These are phyloP conservation scores for Euphorbia lathyris DNA, from an alignment of 345 rosid genomes.

Conservation along the genomic window DNA sequence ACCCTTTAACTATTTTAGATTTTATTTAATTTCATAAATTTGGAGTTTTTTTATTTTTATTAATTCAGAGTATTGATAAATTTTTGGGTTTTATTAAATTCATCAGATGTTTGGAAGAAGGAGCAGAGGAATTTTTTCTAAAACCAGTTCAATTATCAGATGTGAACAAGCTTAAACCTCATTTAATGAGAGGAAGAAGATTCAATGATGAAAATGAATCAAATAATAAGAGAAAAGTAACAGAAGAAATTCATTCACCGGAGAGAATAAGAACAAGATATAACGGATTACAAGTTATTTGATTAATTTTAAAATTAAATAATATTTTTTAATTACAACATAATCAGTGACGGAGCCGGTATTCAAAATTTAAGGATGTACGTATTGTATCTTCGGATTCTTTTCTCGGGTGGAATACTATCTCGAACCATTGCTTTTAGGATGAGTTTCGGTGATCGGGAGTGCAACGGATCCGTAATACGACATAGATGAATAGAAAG, in stretches of 20 bases:
- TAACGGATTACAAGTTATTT: slow-evolving; percentile 16
- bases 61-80: slow-evolving; percentile 1
- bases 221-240: slow-evolving; percentile 40
- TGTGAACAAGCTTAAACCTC: slow-evolving; percentile 69
- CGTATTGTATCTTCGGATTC: too few relatives aligned
- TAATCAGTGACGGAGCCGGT: too few relatives aligned
- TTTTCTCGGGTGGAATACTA: too few relatives aligned
- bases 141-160: slow-evolving; percentile 86
- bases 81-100: neutral
- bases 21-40: too few relatives aligned
- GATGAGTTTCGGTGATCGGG: too few relatives aligned
- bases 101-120: slow-evolving; percentile 78
- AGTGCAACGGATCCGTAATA: too few relatives aligned
- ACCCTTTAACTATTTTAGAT: too few relatives aligned
- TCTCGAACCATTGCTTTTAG: too few relatives aligned
- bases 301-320: neutral
- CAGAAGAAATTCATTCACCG: slow-evolving; percentile 33
- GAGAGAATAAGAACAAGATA: slow-evolving; percentile 37
- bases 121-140: slow-evolving; percentile 85
- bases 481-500: neutral
- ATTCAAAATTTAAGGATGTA: too few relatives aligned
- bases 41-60: too few relatives aligned
- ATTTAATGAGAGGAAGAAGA: slow-evolving; percentile 44
- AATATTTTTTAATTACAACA: neutral
- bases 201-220: slow-evolving; percentile 19